A percentile compares a stretch with the other conserved stretches of the same genome.
These are phyloP conservation scores for Neofusicoccum kwambonambiense DNA, from an alignment of 2,329 filamentous ascomycete species.

Conservation along the genomic window DNA sequence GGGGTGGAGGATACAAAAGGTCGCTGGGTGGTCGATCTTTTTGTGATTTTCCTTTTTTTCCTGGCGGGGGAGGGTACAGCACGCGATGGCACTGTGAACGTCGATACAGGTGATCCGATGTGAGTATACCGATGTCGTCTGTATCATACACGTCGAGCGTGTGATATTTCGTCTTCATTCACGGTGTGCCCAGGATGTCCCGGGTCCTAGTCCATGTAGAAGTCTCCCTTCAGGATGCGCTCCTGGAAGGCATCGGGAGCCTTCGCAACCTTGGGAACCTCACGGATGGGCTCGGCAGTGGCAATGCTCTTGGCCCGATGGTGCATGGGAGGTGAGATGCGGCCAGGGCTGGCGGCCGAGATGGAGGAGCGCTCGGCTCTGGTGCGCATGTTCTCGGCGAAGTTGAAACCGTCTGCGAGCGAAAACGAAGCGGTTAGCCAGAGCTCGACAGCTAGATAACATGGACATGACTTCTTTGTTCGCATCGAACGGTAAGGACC, in stretches of 20 bases:
- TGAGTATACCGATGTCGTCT: background rate
- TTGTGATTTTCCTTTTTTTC: background rate
- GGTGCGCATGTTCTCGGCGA: constrained; percentile 91
- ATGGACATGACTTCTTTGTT: constrained; percentile 2
- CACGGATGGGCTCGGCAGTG: constrained; percentile 55
- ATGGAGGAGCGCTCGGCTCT: constrained; percentile 77
- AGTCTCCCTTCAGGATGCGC: constrained; percentile 94
- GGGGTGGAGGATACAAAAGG: background rate
- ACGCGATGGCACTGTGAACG: background rate
- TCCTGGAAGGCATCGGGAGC: constrained; percentile 90
- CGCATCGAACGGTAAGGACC: background rate
- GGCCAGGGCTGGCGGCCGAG: constrained; percentile 47
- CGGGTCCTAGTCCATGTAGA: constrained; percentile 80
- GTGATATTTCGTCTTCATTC: background rate
- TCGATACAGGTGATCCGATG: background rate
- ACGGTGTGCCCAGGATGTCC: too few species aligned
- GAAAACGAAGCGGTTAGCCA: constrained; percentile 60
- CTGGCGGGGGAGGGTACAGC: background rate
- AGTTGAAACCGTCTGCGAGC: constrained; percentile 90
- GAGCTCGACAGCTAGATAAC: constrained; percentile 41
- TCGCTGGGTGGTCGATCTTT: constrained; percentile 2
- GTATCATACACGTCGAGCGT: background rate
- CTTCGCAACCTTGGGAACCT: constrained; percentile 58
- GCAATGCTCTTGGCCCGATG: constrained; percentile 69
- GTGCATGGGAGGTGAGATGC: constrained; percentile 42